Percentiles rank a stretch among this genome's conserved stretches.
Evolutionary conservation across 2,329 filamentous ascomycete species (phyloP).

Genomic region (Colletotrichum gloeosporioides): DNA sequence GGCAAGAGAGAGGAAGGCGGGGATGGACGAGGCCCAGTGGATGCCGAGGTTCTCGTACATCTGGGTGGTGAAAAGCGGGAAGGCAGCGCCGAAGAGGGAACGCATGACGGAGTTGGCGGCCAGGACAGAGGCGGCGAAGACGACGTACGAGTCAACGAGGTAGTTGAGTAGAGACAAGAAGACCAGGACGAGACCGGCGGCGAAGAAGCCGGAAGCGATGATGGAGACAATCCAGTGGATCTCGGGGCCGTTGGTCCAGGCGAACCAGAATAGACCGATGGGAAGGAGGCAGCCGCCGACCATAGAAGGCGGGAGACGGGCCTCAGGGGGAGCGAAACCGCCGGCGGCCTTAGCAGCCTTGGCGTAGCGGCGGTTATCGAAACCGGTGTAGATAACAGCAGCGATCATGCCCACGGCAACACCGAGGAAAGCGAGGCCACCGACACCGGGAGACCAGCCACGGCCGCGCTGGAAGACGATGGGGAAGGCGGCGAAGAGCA

Average conservation of each 20-base stretch:
- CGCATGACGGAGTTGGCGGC: slow-evolving; percentile 76
- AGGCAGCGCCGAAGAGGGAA: slow-evolving; percentile 73
- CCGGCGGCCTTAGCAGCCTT: slow-evolving; percentile 39
- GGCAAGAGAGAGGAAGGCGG: slow-evolving; percentile 74
- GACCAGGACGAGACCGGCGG: slow-evolving; percentile 50
- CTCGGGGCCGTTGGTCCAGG: slow-evolving; percentile 57
- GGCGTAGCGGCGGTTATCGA: slow-evolving; percentile 49
- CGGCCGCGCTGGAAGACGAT: slow-evolving; percentile 69
- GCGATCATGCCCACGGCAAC: slow-evolving; percentile 70
- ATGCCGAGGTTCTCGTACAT: slow-evolving; percentile 68
- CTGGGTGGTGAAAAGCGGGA: slow-evolving; percentile 72
- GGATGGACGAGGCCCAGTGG: slow-evolving; percentile 78
- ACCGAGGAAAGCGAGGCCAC: slow-evolving; percentile 71
- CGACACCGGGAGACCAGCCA: slow-evolving; percentile 64
- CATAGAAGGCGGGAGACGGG: slow-evolving; percentile 59
- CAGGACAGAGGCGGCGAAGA: slow-evolving; percentile 78
- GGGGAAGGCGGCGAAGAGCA: slow-evolving; percentile 66
- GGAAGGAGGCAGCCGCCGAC: slow-evolving; percentile 61
- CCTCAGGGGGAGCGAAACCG: slow-evolving; percentile 62
- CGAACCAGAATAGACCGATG: slow-evolving; percentile 62
- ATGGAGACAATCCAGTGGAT: slow-evolving; percentile 57
- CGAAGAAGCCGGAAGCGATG: slow-evolving; percentile 37
- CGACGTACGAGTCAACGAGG: slow-evolving; percentile 60
- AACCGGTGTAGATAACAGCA: slow-evolving; percentile 54
- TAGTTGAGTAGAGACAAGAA: slow-evolving; percentile 62